Conservation (phyloP, 495 filamentous ascomycete genomes). For the Bacidia gigantensis region DNA sequence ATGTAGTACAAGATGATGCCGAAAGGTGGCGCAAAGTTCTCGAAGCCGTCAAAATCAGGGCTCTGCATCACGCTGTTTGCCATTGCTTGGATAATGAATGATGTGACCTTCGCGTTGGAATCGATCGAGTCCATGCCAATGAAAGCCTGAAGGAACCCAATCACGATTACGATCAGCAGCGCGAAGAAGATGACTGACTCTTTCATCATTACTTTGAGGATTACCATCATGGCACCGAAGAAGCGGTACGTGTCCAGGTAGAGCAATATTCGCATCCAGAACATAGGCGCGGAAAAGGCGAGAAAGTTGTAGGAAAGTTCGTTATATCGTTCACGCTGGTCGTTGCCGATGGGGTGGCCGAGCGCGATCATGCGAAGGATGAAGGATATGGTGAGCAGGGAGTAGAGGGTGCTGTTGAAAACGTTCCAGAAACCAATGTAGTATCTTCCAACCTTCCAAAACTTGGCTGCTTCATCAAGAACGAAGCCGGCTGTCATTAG, state of each 20-base stretch:
- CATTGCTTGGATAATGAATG: conserved; percentile 81
- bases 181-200: conserved; percentile 97
- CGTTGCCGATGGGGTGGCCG: conserved; percentile 40
- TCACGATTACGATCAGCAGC: conserved; percentile 68
- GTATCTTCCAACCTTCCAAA: conserved; percentile 81
- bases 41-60: conserved; percentile 82
- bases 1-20: conserved; percentile 87
- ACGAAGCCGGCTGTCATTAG: conserved; percentile 87
- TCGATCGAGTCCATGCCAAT: conserved; percentile 84
- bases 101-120: conserved; percentile 42
- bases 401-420: conserved; percentile 77
- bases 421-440: conserved; percentile 93
- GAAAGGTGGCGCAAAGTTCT: conserved; percentile 63
- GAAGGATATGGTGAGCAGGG: conserved; percentile 61
- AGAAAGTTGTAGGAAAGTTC: conserved; percentile 79
- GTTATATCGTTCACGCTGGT: conserved; percentile 52
- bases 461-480: conserved; percentile 70
- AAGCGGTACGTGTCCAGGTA: conserved; percentile 91
- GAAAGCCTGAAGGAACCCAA: conserved; percentile 91
- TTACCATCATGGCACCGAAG: conserved; percentile 95
- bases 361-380: conserved; percentile 65
- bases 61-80: conserved; percentile 76
- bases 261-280: conserved; percentile 85
- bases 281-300: conserved; percentile 88
- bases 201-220: conserved; percentile 98